Percentiles rank a stretch among this genome's conserved stretches.
phyloP scores from a whole-genome alignment of 495 filamentous ascomycete genomes.

The Aspergillus bridgeri region DNA sequence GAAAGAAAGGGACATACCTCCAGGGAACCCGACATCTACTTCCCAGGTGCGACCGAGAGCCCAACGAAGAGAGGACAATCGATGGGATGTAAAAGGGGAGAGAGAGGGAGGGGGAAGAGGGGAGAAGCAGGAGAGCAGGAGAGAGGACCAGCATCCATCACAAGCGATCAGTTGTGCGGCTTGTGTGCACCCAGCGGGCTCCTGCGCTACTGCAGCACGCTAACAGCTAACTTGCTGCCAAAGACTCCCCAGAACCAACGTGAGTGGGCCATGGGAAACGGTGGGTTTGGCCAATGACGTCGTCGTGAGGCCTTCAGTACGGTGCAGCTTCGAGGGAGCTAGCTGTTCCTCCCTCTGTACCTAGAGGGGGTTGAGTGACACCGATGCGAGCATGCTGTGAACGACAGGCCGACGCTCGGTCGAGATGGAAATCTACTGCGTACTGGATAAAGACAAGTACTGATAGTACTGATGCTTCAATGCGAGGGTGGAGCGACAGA shows the following conservation, averaged over 20 bases:
- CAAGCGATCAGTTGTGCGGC: background rate
- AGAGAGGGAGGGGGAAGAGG: background rate
- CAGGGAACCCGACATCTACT: slow-evolving; percentile 5
- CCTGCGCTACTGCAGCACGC: too few species aligned
- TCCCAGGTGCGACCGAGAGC: background rate
- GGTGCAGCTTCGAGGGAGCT: background rate
- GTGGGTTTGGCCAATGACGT: slow-evolving; percentile 18
- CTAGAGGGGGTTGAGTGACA: too few species aligned
- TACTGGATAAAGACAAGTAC: too few species aligned
- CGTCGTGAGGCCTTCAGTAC: slow-evolving; percentile 24
- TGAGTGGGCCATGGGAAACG: background rate
- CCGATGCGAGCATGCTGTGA: too few species aligned
- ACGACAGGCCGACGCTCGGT: too few species aligned
- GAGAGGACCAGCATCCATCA: background rate
- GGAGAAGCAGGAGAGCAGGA: background rate
- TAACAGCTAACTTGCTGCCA: too few species aligned
- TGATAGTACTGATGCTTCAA: background rate
- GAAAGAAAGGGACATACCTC: slow-evolving; percentile 12
- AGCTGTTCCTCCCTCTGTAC: too few species aligned
- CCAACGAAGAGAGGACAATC: slow-evolving; percentile 5
- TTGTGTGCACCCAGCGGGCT: background rate
- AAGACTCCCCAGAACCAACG: background rate
- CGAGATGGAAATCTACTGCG: too few species aligned
- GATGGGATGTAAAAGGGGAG: background rate
- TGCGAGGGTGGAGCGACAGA: slow-evolving; percentile 3